Evolutionary conservation across 2,329 filamentous ascomycete species (phyloP).

Genomic region (Rhynchosporium agropyri): DNA sequence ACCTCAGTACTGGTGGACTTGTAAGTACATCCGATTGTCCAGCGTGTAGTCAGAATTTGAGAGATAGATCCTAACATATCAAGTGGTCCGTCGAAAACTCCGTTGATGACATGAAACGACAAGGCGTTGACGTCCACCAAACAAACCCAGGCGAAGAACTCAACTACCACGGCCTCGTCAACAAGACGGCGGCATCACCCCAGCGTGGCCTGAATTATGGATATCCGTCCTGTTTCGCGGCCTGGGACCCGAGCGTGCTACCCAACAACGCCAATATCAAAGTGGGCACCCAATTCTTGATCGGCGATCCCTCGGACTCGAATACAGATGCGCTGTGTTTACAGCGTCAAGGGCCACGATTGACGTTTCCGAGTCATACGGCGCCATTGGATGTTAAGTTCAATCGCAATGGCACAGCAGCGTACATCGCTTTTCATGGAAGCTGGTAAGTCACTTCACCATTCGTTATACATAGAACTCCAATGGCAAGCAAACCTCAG

Average conservation of each 20-base stretch:
- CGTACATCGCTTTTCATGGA: slow-evolving; percentile 28
- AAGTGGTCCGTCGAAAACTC: slow-evolving; percentile 28
- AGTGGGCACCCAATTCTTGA: slow-evolving; percentile 18
- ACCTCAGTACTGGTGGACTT: slow-evolving; percentile 21
- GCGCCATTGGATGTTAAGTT: slow-evolving; percentile 29
- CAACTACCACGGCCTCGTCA: slow-evolving; percentile 27
- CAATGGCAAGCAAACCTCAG: background rate
- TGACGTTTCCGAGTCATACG: slow-evolving; percentile 27
- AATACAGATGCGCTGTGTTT: slow-evolving; percentile 21
- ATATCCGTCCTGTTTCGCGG: slow-evolving; percentile 25
- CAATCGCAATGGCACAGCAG: slow-evolving; percentile 20
- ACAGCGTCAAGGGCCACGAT: slow-evolving; percentile 17
- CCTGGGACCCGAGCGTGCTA: slow-evolving; percentile 19
- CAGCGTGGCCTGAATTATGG: slow-evolving; percentile 26
- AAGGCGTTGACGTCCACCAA: slow-evolving; percentile 23
- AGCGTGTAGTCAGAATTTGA: background rate
- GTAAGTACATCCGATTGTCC: slow-evolving; percentile 1
- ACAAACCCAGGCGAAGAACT: slow-evolving; percentile 29
- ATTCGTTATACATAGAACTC: background rate
- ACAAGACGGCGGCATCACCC: slow-evolving; percentile 3
- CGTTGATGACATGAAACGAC: slow-evolving; percentile 19
- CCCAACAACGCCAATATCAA: slow-evolving; percentile 14
- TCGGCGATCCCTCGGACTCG: slow-evolving; percentile 5
- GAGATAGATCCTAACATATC: background rate
- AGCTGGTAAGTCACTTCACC: slow-evolving; percentile 24